Evolutionary conservation across 2,329 filamentous ascomycete species (phyloP).

Genomic region (Aspergillus pseudotamarii): DNA sequence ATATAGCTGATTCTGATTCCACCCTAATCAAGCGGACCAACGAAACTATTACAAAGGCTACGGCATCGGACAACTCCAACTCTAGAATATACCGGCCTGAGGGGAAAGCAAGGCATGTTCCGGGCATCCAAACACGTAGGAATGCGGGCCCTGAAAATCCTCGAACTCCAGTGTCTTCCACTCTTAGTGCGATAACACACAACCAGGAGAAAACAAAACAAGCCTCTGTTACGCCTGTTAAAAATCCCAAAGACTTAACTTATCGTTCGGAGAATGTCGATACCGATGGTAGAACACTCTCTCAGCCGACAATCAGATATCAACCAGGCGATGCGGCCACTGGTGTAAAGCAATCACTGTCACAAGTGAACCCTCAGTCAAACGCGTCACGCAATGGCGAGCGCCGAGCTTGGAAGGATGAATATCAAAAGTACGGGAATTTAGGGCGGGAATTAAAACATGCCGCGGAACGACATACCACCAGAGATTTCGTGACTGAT

Average conservation of each 20-base stretch:
- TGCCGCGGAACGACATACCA: slow-evolving; percentile 41
- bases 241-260: slow-evolving; percentile 39
- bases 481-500: slow-evolving; percentile 32
- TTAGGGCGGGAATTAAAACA: slow-evolving; percentile 51
- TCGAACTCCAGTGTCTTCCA: slow-evolving; percentile 36
- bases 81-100: slow-evolving; percentile 20
- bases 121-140: slow-evolving; percentile 29
- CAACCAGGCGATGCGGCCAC: slow-evolving; percentile 29
- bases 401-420: slow-evolving; percentile 46
- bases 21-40: slow-evolving; percentile 22
- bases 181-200: slow-evolving; percentile 38
- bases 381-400: slow-evolving; percentile 36
- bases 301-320: slow-evolving; percentile 32
- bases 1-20: slow-evolving; percentile 25
- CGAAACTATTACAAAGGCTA: slow-evolving; percentile 14
- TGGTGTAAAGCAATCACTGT: slow-evolving; percentile 31
- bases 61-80: slow-evolving; percentile 19
- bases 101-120: slow-evolving; percentile 22
- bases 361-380: slow-evolving; percentile 26
- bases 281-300: slow-evolving; percentile 45
- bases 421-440: slow-evolving; percentile 46
- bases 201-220: slow-evolving; percentile 28
- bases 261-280: slow-evolving; percentile 46
- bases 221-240: slow-evolving; percentile 46
- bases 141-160: slow-evolving; percentile 37